Base-by-base conservation (phyloP, 257 asterid species). In the Datura wrightii region DNA sequence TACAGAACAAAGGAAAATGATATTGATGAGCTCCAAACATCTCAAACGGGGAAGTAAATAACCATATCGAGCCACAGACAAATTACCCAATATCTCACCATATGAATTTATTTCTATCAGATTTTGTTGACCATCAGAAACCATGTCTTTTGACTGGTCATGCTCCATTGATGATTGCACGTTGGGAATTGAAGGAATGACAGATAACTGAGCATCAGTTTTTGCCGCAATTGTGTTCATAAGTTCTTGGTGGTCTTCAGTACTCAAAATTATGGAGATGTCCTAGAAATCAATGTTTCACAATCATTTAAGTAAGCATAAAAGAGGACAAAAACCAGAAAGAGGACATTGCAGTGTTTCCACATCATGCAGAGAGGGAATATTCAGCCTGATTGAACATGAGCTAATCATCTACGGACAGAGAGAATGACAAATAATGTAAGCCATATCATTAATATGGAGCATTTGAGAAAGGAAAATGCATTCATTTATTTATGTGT, bases 181-280 rank as follows among this genome's bases (percentile, higher is more conserved):
- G 67, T 86, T 66, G 2, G 92, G 90, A 87, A 94, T 92, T 67
- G 86, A 79, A 79, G 98, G 95, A 87, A 95, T 90, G 85, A 97
- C 92, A 65, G 94, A 97, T 84, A 97, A 85, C 14, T 88, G 95
- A 86, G 98, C 91, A 80, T 88, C 91, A 72, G 98, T 89, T 90
- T 97, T 97, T 76, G 90, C 94, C 41, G 98, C 99, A 83, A 97
- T 92, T 36, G 86, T 83, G 88, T 86, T 87, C 97, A 97, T 90
- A 87, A 92, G 91, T 79, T 94, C 97, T 76, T 91, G 95, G 89
- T 97, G 98, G 87, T 94, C 98, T 84, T 97, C 97, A 8, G 98
- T 93, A 72, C 95, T 93, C 91, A 96, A 89, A 84, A 96, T 93
- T 92, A 93, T 88, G 36, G 94, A 84, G 86, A 97, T 87, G 80